Evolutionary conservation across 257 asterid species (phyloP).

Genomic region (Plantago ovata): DNA sequence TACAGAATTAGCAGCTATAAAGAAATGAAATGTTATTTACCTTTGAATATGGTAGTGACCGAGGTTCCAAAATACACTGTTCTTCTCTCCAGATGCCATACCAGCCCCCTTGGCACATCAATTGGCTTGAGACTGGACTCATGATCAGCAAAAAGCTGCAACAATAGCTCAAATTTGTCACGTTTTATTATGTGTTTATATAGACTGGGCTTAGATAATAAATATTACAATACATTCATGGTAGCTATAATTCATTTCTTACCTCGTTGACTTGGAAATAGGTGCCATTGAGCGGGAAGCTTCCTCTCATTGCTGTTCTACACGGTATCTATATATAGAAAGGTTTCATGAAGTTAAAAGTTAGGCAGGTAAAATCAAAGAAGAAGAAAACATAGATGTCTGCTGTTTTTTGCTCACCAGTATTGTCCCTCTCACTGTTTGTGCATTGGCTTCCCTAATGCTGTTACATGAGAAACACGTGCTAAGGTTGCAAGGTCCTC

Average conservation of each 20-base stretch:
- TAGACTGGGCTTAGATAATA: no score
- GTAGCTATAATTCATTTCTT: no score
- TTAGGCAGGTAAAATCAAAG: not conserved
- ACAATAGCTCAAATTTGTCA: constrained; percentile 16
- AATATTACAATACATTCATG: no score
- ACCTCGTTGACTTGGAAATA: constrained; percentile 99
- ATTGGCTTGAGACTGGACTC: constrained; percentile 76
- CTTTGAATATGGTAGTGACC: constrained; percentile 77
- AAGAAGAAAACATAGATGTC: constrained; percentile 6
- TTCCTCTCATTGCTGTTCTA: constrained; percentile 95
- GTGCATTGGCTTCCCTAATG: constrained; percentile 62
- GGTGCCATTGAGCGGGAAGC: constrained; percentile 96
- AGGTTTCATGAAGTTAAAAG: constrained; percentile 20
- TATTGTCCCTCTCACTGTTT: constrained; percentile 89
- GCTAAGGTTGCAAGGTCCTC: constrained; percentile 49
- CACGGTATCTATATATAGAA: constrained; percentile 68
- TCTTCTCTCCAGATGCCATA: constrained; percentile 80
- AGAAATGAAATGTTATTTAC: constrained; percentile 29
- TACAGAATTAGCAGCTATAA: constrained; percentile 18
- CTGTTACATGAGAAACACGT: constrained; percentile 66
- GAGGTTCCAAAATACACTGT: constrained; percentile 91
- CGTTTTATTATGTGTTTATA: no score
- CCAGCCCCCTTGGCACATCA: constrained; percentile 59
- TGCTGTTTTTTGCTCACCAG: constrained; percentile 55
- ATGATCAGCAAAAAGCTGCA: constrained; percentile 88